Evolutionary conservation across 2,329 filamentous ascomycete species (phyloP), one percentile per base, ranked within the genome.

Genomic region (Didymella segeticola): DNA sequence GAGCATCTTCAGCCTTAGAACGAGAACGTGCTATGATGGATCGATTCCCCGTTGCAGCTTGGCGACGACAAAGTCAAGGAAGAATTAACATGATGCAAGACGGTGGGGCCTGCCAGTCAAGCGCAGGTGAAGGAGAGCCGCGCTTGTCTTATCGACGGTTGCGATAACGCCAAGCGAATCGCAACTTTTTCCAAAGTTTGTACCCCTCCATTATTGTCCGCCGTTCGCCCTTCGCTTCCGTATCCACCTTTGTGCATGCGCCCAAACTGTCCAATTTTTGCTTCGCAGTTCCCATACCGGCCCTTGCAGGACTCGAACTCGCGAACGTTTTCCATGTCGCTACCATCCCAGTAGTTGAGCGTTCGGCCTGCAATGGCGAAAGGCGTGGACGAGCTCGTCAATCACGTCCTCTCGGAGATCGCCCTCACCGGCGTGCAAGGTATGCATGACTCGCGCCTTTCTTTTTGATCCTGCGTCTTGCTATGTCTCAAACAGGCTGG

Each of bases 391-490:
- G 78, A 81, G 43, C 72, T 88, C 60, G 78, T 87, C 57, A 79
- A 86, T 66, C 82, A 79, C 71, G 66, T 87, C 50, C 75, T 87
- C 41, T 79, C 81, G 55, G 81, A 85, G 70, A 80, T 87, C 68
- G 84, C 84, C 20, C 77, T 86, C 39, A 80, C 79, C 60, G 84
- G 84, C 59, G 78, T 78, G 46, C 76, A 80, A 78, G 85, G 85
- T 86, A 76, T 64, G 82, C 77, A 47, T 47, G 37, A 56, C 49
- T 60, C 50, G 53, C 31, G 48, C 43, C 38, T 15, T 36, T 33
- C 19, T 25, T 23, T 46, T 47, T 38, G 51, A 43, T 34, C 27
- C 39, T 19, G 23, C 10, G 46, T 25, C 11, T 30, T 41, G 20
- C n/a, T 31, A 27, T 43, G 19, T 42, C 27, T 6, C 43, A 17